Percentiles rank a stretch among this genome's conserved stretches.
phyloP scores from a whole-genome alignment of 257 asterid genomes.

The Catharanthus roseus region DNA sequence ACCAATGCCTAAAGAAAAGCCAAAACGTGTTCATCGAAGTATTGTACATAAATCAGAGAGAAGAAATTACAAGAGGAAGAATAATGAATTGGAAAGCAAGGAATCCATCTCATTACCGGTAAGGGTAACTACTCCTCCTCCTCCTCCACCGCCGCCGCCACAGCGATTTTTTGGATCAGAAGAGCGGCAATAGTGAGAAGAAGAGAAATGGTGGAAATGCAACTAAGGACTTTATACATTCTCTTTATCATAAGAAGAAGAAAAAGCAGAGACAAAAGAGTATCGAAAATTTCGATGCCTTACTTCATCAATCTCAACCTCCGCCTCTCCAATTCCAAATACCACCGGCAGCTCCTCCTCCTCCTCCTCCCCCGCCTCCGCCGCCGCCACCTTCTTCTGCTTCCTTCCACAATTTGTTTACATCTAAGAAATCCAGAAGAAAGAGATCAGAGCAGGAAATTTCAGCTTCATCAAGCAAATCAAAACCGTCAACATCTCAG shows the following conservation, averaged over 20 bases:
- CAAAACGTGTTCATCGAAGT: slow-evolving; percentile 26
- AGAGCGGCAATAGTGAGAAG: slow-evolving; percentile 37
- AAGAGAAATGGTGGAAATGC: slow-evolving; percentile 58
- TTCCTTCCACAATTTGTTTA: slow-evolving; percentile 48
- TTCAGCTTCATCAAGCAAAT: slow-evolving; percentile 23
- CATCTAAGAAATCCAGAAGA: slow-evolving; percentile 54
- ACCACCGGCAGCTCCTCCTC: slow-evolving; percentile 38
- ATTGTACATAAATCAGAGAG: slow-evolving; percentile 35
- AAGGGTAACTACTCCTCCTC: slow-evolving; percentile 25
- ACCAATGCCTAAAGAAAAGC: slow-evolving; percentile 25
- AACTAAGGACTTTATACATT: slow-evolving; percentile 65
- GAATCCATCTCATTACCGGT: slow-evolving; percentile 23
- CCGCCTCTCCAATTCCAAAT: slow-evolving; percentile 36
- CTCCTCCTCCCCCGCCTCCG: slow-evolving; percentile 41
- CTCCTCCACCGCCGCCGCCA: slow-evolving; percentile 48
- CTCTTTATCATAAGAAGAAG: slow-evolving; percentile 71
- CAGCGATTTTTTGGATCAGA: slow-evolving; percentile 27
- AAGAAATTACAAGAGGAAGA: slow-evolving; percentile 24
- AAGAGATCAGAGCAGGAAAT: slow-evolving; percentile 46
- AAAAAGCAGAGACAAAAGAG: slow-evolving; percentile 67
- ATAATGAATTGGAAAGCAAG: slow-evolving; percentile 24
- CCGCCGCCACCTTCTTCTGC: slow-evolving; percentile 51
- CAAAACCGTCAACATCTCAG: slow-evolving; percentile 21
- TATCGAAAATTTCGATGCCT: slow-evolving; percentile 58
- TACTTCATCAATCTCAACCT: slow-evolving; percentile 45